Conservation (phyloP, 2,329 filamentous ascomycete genomes). For the Cyphellophora europaea region DNA sequence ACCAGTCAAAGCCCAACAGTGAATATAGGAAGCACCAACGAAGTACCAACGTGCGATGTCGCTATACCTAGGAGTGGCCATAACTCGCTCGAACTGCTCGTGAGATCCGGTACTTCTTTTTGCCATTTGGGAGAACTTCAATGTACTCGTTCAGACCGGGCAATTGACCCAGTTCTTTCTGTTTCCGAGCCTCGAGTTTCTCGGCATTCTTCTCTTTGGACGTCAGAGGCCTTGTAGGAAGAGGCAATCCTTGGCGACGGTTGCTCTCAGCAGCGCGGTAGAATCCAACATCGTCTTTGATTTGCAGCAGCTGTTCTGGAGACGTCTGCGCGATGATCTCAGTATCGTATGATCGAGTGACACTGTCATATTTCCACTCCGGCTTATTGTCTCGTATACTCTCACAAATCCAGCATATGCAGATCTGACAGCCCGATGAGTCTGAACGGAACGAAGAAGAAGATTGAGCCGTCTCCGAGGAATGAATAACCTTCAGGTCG, state of each 20-base stretch:
- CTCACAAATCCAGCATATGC: conserved; percentile 13
- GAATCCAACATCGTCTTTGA: conserved; percentile 7
- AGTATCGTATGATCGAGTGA: background rate
- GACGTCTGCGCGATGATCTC: background rate
- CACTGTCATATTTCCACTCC: background rate
- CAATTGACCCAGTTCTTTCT: conserved; percentile 2
- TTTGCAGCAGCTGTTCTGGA: conserved; percentile 3
- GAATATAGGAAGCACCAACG: no score
- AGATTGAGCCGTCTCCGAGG: background rate
- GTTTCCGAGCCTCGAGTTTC: conserved; percentile 2
- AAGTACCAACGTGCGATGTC: no score
- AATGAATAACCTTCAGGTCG: background rate
- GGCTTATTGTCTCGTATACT: conserved; percentile 9
- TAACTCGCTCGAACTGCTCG: background rate
- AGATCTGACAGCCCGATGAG: background rate
- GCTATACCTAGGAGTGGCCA: background rate
- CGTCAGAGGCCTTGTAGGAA: conserved; percentile 6
- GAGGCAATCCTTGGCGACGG: conserved; percentile 2
- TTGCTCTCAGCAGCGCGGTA: conserved; percentile 5
- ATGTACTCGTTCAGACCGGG: conserved; percentile 6
- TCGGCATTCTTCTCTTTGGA: conserved; percentile 7
- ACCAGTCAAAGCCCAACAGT: no score
- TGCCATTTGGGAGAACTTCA: conserved; percentile 4
- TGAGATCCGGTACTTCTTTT: conserved; percentile 2
- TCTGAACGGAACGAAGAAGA: background rate